Evolutionary conservation across 2,329 filamentous ascomycete genomes (phyloP).

Genomic region (Calonectria honghensis): DNA sequence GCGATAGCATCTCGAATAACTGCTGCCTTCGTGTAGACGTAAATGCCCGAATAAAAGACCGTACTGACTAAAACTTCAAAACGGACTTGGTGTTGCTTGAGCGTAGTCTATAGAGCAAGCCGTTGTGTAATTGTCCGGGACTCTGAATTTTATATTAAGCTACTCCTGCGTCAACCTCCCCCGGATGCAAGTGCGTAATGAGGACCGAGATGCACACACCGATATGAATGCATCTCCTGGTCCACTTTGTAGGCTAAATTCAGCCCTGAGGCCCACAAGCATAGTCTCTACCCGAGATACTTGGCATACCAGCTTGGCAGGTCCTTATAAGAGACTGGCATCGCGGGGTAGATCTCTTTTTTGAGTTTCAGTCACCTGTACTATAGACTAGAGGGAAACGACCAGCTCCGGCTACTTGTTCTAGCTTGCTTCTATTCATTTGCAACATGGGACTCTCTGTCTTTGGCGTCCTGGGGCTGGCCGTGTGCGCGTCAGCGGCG

Average conservation of each 20-base stretch:
- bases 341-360: background rate
- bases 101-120: background rate
- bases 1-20: background rate
- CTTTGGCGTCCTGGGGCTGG: background rate
- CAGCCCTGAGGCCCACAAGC: slow-evolving; percentile 8
- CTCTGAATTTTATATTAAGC: background rate
- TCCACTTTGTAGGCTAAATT: slow-evolving; percentile 17
- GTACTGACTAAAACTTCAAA: background rate
- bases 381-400: background rate
- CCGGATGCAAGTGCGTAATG: background rate
- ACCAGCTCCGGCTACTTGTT: background rate
- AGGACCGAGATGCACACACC: slow-evolving; percentile 9
- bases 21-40: too few species aligned
- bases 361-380: background rate
- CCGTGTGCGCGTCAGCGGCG: slow-evolving; percentile 2
- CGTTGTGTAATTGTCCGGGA: too few species aligned
- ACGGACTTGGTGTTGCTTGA: too few species aligned
- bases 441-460: background rate
- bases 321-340: background rate
- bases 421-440: background rate
- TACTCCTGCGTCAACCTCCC: background rate
- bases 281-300: background rate
- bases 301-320: background rate
- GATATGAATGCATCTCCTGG: background rate
- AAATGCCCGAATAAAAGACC: background rate